Evolutionary conservation across 169 alveolate species (phyloP).

Genomic region (Plasmodium knowlesi): DNA sequence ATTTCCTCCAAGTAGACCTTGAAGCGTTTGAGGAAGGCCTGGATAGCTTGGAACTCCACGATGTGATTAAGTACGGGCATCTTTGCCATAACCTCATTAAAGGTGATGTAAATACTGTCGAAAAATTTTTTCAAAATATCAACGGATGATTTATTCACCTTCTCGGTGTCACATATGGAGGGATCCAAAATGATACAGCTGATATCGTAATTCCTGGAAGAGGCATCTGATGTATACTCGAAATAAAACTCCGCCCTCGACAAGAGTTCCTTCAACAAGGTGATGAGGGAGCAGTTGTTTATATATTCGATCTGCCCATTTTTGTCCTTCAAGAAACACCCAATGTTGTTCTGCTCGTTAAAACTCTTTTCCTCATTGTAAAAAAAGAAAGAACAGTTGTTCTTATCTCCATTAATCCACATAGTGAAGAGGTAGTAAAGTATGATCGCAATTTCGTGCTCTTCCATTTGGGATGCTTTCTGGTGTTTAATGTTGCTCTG

Average conservation of each 20-base stretch:
- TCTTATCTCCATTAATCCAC: slow-evolving; percentile 72
- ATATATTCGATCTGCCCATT: slow-evolving; percentile 47
- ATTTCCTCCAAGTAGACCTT: slow-evolving; percentile 47
- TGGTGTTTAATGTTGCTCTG: slow-evolving; percentile 32
- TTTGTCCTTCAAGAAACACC: slow-evolving; percentile 59
- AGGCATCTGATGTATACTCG: slow-evolving; percentile 72
- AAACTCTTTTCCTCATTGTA: slow-evolving; percentile 57
- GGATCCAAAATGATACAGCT: slow-evolving; percentile 65
- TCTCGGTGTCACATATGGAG: slow-evolving; percentile 42
- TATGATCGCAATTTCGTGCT: slow-evolving; percentile 45
- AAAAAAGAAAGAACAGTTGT: slow-evolving; percentile 46
- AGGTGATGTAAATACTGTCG: slow-evolving; percentile 35
- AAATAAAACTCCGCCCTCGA: slow-evolving; percentile 69
- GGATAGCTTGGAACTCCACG: slow-evolving; percentile 44
- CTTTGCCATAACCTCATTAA: slow-evolving; percentile 27
- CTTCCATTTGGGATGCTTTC: slow-evolving; percentile 32
- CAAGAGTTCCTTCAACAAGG: slow-evolving; percentile 44
- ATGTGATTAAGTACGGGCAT: slow-evolving; percentile 50
- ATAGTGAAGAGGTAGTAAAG: slow-evolving; percentile 63
- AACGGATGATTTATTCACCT: slow-evolving; percentile 42
- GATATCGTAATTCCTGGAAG: slow-evolving; percentile 62
- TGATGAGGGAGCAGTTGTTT: slow-evolving; percentile 48
- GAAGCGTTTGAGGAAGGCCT: slow-evolving; percentile 42
- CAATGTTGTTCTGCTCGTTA: slow-evolving; percentile 41
- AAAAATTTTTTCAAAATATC: slow-evolving; percentile 36